Conservation (phyloP, 257 asterid genomes). For the Coffea eugenioides region DNA sequence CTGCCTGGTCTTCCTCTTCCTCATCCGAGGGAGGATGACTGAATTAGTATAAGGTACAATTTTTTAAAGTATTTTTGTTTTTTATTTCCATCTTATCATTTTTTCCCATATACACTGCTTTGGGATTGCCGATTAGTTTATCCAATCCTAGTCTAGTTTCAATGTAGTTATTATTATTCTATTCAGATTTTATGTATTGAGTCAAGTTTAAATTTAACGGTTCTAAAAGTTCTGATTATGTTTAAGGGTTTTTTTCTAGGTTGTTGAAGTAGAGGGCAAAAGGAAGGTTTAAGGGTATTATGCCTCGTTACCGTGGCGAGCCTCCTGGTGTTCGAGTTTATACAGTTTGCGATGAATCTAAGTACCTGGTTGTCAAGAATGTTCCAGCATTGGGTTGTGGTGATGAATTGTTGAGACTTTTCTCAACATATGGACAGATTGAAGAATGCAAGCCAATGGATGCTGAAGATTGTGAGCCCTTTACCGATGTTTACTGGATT, state of each 20-base stretch:
- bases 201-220: too few species aligned
- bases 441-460: slow-evolving; percentile 97
- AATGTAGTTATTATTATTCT: too few species aligned
- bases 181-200: too few species aligned
- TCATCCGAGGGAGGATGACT: too few species aligned
- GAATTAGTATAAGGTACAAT: too few species aligned
- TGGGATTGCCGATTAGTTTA: too few species aligned
- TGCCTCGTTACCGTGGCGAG: slow-evolving; percentile 69
- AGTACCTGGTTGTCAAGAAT: slow-evolving; percentile 79
- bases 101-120: too few species aligned
- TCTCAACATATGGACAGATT: slow-evolving; percentile 66
- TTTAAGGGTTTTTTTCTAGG: neutral
- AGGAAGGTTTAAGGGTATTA: slow-evolving; percentile 11
- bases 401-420: slow-evolving; percentile 56
- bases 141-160: too few species aligned
- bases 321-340: slow-evolving; percentile 72
- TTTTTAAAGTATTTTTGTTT: too few species aligned
- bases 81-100: too few species aligned
- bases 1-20: too few species aligned
- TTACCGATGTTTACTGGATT: slow-evolving; percentile 85
- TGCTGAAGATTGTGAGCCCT: slow-evolving; percentile 79
- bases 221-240: too few species aligned
- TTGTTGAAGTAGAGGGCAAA: neutral
- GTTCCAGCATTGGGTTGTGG: slow-evolving; percentile 91
- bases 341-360: slow-evolving; percentile 94